Base-by-base conservation (phyloP, 2,329 filamentous ascomycete genomes). In the Ramularia endophylla region DNA sequence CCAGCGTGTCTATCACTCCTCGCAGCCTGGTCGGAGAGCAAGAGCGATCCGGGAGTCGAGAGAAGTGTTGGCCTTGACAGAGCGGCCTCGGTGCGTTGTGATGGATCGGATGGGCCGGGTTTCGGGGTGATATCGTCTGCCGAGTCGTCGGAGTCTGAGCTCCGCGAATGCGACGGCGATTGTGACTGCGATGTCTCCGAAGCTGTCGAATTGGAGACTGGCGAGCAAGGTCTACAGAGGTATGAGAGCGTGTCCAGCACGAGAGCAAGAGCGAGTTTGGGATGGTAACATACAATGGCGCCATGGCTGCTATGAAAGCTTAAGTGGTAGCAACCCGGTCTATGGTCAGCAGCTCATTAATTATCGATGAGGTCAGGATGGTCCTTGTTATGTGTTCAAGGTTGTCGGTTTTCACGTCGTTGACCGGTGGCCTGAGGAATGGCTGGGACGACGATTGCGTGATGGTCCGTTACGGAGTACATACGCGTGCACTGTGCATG, bases 71-170 rank as follows among this genome's bases (percentile, higher is more conserved):
- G 58, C 38, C 42, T 47, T 41, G 54, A 58, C 29, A 62, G 41
- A 38, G 51, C 55, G 9, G 42, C 53, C 13, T 41, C 34, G 4
- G 57, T 61, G 25, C 58, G 47, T 37, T 55, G 45, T 9, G 44
- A 41, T 2, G 57, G 57, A 43, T 60, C 56, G 13, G 52, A 38
- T 8, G 58, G 59, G n/a, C 59, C 58, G 31, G 59, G 48, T 40
- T 57, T 51, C 15, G 59, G 59, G 13, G 59, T 62, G 22, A 56
- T 60, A 11, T 25, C 22, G 22, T 25, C 11, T 13, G 61, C 55
- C 20, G 51, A 54, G 37, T 56, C 55, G 37, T 60, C 55, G 20
- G 51, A 54, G 37, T 56, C 55, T 36, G 11, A 25, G 22, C 11
- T 11, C 22, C 22, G 22, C 22, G 11, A 11, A 25, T 11, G 6